Conservation (phyloP, 805 yeast genomes). For the Wickerhamiella brachini region DNA sequence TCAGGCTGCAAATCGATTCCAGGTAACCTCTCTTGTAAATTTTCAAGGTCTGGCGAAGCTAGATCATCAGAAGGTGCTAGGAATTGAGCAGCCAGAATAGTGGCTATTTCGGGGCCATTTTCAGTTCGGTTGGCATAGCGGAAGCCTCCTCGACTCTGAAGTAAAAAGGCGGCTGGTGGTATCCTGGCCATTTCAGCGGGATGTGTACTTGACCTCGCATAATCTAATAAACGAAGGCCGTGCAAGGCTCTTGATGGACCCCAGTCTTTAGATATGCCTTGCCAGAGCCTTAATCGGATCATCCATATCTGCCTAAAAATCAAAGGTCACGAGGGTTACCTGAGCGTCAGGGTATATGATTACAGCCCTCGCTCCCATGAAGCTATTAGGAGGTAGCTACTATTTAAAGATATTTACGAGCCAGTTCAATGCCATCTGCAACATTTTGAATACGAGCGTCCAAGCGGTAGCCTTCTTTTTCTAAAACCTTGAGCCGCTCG, state of each 20-base stretch:
- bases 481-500: conserved; percentile 37
- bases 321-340: neutral
- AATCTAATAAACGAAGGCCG: conserved; percentile 13
- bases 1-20: neutral
- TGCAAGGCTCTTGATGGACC: neutral
- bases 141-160: conserved; percentile 10
- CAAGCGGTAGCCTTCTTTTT: conserved; percentile 52
- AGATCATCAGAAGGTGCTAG: neutral
- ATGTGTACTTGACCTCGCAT: conserved; percentile 5
- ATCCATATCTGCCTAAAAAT: neutral
- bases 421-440: conserved; percentile 64
- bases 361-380: too few species aligned
- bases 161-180: conserved; percentile 5
- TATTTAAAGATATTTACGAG: conserved; percentile 19
- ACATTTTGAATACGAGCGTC: conserved; percentile 83
- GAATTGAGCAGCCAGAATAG: conserved; percentile 3
- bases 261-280: neutral
- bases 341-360: neutral
- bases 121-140: conserved; percentile 5
- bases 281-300: neutral
- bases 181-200: neutral
- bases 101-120: conserved; percentile 4
- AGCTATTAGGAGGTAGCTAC: too few species aligned
- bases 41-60: neutral
- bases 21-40: neutral